Percentiles rank a stretch among this genome's conserved stretches.
These are phyloP conservation scores for Boletellus deceptivus DNA, from an alignment of 1,284 basidiomycete genomes.

Conservation along the genomic window DNA sequence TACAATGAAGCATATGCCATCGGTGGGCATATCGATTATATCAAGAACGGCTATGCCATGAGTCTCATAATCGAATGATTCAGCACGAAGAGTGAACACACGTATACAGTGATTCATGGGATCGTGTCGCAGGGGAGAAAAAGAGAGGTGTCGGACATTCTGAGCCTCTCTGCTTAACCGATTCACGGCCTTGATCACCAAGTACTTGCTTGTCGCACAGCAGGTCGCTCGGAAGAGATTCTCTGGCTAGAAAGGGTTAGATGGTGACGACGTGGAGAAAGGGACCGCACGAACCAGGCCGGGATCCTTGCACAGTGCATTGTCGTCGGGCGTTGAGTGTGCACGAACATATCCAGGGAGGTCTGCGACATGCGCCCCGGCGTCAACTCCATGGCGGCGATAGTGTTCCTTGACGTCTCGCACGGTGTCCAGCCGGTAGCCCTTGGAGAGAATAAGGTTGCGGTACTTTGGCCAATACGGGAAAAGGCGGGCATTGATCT, in stretches of 20 bases:
- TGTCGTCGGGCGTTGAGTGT: constrained; percentile 44
- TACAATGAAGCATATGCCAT: constrained; percentile 61
- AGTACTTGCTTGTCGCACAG: constrained; percentile 46
- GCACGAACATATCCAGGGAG: constrained; percentile 38
- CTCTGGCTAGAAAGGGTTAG: constrained; percentile 49
- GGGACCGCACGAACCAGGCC: constrained; percentile 51
- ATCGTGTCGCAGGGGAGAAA: constrained; percentile 49
- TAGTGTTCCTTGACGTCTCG: constrained; percentile 51
- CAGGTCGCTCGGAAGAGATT: constrained; percentile 66
- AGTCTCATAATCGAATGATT: constrained; percentile 4
- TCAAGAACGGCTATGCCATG: constrained; percentile 55
- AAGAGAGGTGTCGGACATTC: constrained; percentile 53
- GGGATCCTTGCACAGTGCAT: constrained; percentile 63
- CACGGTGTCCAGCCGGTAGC: constrained; percentile 64
- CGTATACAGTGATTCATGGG: constrained; percentile 75
- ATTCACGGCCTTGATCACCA: constrained; percentile 69
- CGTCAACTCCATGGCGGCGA: constrained; percentile 5
- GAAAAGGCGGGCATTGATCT: constrained; percentile 53
- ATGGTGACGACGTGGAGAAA: not conserved
- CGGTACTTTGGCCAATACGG: constrained; percentile 63
- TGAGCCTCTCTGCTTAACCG: constrained; percentile 59
- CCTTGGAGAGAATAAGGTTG: constrained; percentile 45
- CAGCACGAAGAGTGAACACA: constrained; percentile 35
- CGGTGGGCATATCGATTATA: constrained; percentile 52
- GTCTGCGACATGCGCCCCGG: constrained; percentile 18